Evolutionary conservation across 106 monocot genomes (phyloP).

Genomic region (Phalaenopsis equestris): DNA sequence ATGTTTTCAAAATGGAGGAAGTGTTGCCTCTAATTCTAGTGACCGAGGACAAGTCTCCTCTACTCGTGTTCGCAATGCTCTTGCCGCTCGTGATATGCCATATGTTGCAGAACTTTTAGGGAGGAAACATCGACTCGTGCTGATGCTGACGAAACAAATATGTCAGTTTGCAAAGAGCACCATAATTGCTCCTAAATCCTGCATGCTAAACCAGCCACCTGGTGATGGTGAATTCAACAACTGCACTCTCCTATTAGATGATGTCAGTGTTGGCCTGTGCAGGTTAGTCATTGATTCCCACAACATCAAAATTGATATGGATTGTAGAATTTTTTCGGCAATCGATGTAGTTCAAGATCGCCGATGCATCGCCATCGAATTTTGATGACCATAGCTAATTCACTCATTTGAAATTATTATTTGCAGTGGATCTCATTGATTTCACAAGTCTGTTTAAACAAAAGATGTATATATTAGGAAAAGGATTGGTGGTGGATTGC

Average conservation of each 20-base stretch:
- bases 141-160: conserved; percentile 23
- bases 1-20: conserved; percentile 27
- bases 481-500: background rate
- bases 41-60: conserved; percentile 77
- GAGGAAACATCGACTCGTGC: conserved; percentile 75
- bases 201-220: conserved; percentile 73
- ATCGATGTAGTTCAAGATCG: conserved; percentile 6
- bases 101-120: conserved; percentile 63
- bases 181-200: conserved; percentile 33
- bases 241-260: conserved; percentile 52
- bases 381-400: conserved; percentile 19
- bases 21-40: conserved; percentile 5
- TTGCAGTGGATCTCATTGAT: background rate
- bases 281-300: conserved; percentile 32
- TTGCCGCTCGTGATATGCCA: conserved; percentile 64
- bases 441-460: background rate
- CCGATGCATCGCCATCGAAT: conserved; percentile 43
- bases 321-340: conserved; percentile 6
- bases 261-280: conserved; percentile 25
- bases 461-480: background rate
- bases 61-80: conserved; percentile 78
- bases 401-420: background rate
- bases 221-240: conserved; percentile 48
- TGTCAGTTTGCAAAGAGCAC: background rate
- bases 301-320: conserved; percentile 36